Evolutionary conservation across 257 asterid genomes (phyloP), one percentile per base, ranked within the genome.

Genomic region (Petunia axillaris): DNA sequence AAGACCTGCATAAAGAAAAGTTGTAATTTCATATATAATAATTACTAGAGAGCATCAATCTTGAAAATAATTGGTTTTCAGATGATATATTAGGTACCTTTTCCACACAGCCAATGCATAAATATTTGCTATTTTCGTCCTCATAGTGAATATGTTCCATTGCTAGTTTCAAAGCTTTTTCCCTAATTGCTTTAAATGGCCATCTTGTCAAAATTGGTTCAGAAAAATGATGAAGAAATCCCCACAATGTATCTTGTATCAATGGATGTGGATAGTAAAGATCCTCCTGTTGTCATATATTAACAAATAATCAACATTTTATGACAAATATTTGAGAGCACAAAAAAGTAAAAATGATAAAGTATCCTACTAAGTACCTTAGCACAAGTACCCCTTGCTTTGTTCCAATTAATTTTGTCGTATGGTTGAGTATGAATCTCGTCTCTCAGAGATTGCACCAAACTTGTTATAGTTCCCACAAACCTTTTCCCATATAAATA

Each of bases 91-190:
- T 46, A 25, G 63, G 39, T 2, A 85, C 89, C 89, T 86, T 86
- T 44, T 80, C 83, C 2, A 82, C 83, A 59, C 83, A 78, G 43
- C 88, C 90, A 64, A 87, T 80, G 53, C 82, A 64, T 38, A 87
- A 57, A 43, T 87, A 84, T 46, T 81, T 80, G 74, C 82, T 77
- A 50, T 85, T 84, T 66, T 82, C 83, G 55, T 87, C 88, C 70
- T 87, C 88, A 6, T 87, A 84, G 60, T 87, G 88, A 5, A 84
- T 84, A 25, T 87, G 88, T 16, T 80, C 75, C 86, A 84, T 84
- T 15, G 84, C 80, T 9, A 60, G 68, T 62, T 78, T 50, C 7
- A 87, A 48, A 43, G 90, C 88, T 68, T 68, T 85, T 15, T 78
- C 85, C 81, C 90, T 80, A 63, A 87, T 36, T 79, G 78, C 84